Base-by-base conservation (phyloP, 805 yeast genomes). In the Ogataea pini region DNA sequence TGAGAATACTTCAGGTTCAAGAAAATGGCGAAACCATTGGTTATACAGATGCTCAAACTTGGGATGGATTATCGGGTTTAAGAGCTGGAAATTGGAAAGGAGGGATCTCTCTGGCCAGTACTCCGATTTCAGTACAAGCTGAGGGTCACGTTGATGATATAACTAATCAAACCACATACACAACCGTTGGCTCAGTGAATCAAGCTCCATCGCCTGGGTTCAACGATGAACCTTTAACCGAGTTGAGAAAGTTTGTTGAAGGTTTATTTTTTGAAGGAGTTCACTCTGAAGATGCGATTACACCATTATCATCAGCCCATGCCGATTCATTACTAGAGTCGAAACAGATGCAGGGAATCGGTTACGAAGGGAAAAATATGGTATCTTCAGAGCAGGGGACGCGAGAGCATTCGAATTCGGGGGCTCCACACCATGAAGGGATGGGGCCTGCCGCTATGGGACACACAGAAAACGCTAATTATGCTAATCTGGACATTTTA, bases 211-310 rank as follows among this genome's bases (percentile, higher is more conserved):
- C 47, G 4, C 47, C 47, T 10, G 17, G 19, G 14, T 16, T 31
- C 28, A 27, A 28, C 19, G 48, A 39, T n/a, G 47, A 43, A 4
- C 49, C 55, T 8, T 22, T 48, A 10, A 8, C 37, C 5, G 57
- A 49, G 13, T 22, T 50, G 31, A 53, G 44, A 46, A 49, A 41
- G 28, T 54, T 54, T 54, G 57, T 51, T 36, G 53, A 49, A 13
- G 48, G 54, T 18, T 33, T 53, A 5, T 49, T 45, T 22, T 44
- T 50, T 22, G 52, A 45, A n/a, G 36, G 46, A 18, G 39, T 32
- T 13, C 33, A 33, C 9, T 33, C 36, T 4, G 42, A 38, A n/a
- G 49, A 41, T 18, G 36, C n/a, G 12, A 31, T 34, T 12, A 44
- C 51, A 7, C 47, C 51, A 9, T 9, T 36, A 3, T 38, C 47